Conservation (phyloP, 352 stramenopile genomes). For the Globisporangium recalcitrans region DNA sequence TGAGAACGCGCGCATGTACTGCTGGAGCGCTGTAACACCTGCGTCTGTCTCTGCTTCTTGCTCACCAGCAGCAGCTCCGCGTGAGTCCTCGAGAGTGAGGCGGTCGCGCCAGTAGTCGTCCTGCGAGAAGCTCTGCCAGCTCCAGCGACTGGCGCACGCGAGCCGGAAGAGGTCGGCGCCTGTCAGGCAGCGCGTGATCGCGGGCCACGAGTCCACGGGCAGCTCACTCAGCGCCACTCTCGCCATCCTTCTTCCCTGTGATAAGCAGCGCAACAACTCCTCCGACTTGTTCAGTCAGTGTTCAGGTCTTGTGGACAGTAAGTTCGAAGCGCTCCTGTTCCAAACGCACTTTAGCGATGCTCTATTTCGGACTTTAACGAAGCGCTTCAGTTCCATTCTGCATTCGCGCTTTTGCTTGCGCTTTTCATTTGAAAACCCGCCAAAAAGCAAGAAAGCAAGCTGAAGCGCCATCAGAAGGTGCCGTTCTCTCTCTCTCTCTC, state of each 20-base stretch:
- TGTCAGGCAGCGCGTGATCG: neutral
- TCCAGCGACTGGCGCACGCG: conserved; percentile 1
- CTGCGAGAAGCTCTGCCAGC: conserved; percentile 1
- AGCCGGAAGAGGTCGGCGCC: conserved; percentile 1
- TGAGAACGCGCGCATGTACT: conserved; percentile 7
- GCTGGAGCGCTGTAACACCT: neutral
- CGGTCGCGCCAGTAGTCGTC: conserved; percentile 1
- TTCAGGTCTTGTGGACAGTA: no score
- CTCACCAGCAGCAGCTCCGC: neutral
- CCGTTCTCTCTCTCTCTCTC: neutral
- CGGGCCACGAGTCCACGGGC: neutral
- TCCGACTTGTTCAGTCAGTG: no score
- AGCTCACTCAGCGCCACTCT: neutral
- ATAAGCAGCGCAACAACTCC: no score
- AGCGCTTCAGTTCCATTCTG: no score
- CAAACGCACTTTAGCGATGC: neutral
- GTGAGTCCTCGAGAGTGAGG: neutral
- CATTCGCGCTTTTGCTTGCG: neutral
- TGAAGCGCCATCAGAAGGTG: neutral
- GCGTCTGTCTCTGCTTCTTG: neutral
- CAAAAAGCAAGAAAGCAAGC: neutral
- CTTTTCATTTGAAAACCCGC: conserved; percentile 1
- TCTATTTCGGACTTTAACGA: neutral
- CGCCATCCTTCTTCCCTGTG: neutral
- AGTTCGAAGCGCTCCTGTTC: no score